Evolutionary conservation across 2,329 filamentous ascomycete genomes (phyloP).

Genomic region (Penicillium glabrum): DNA sequence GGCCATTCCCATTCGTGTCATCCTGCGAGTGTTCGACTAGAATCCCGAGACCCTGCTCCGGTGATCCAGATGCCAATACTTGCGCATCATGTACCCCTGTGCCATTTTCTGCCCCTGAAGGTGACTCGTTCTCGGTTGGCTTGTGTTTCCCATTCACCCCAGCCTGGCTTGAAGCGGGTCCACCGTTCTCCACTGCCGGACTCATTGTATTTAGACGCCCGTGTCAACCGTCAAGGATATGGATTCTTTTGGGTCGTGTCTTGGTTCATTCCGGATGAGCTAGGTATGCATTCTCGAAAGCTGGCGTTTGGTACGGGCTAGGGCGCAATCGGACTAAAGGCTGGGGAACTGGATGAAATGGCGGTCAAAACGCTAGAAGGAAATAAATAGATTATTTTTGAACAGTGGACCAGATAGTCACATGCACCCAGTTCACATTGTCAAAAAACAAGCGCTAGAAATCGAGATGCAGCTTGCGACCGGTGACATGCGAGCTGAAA

Average conservation of each 20-base stretch:
- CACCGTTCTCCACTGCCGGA: not conserved
- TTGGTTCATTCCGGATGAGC: not conserved
- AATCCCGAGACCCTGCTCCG: conserved; percentile 21
- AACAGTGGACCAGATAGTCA: not conserved
- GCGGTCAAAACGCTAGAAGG: not conserved
- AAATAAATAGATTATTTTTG: not conserved
- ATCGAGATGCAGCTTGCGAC: not conserved
- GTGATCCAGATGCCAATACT: not conserved
- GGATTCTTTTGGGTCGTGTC: not conserved
- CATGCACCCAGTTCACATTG: not conserved
- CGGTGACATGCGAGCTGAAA: not conserved
- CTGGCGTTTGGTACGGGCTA: not conserved
- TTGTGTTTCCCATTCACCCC: not conserved
- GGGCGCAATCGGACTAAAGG: not conserved
- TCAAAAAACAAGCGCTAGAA: not conserved
- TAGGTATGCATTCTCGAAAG: not conserved
- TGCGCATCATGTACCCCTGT: not conserved
- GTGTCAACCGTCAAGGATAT: not conserved
- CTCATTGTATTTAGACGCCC: not conserved
- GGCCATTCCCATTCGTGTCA: conserved; percentile 12
- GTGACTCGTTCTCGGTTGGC: not conserved
- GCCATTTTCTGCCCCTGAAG: not conserved
- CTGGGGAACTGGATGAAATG: not conserved
- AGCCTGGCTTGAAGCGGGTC: not conserved
- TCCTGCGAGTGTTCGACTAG: conserved; percentile 14